phyloP scores from a whole-genome alignment of 441 rosid species.

The Lagerstroemia fauriei region DNA sequence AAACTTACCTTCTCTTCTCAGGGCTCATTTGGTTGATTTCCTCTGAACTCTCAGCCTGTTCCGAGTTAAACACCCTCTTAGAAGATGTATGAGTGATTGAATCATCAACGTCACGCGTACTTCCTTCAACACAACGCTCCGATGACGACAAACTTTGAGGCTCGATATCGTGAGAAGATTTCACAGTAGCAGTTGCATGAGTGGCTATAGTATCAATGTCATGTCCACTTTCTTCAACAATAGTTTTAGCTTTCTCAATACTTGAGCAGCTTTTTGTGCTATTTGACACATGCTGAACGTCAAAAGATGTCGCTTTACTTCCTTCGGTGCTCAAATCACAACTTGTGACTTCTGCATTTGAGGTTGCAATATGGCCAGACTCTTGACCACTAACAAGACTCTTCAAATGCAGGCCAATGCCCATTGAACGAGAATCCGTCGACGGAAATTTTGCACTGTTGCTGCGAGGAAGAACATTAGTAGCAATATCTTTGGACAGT shows the following conservation, averaged over 20 bases:
- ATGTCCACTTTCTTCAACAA: constrained; percentile 30
- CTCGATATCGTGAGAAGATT: constrained; percentile 31
- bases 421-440: constrained; percentile 44
- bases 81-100: constrained; percentile 18
- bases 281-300: constrained; percentile 23
- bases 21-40: constrained; percentile 42
- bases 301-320: constrained; percentile 18
- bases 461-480: constrained; percentile 22
- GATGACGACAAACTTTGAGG: constrained; percentile 22
- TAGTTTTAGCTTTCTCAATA: constrained; percentile 31
- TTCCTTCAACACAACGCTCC: constrained; percentile 29
- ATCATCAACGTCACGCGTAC: background rate
- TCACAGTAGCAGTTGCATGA: constrained; percentile 37
- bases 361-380: constrained; percentile 28
- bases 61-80: constrained; percentile 39
- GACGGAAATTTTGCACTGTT: constrained; percentile 32
- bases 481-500: constrained; percentile 19
- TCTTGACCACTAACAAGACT: constrained; percentile 42
- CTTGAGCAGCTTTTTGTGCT: constrained; percentile 23
- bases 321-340: constrained; percentile 10
- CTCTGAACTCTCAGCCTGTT: constrained; percentile 41
- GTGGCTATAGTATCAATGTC: constrained; percentile 35
- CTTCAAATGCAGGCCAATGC: constrained; percentile 66
- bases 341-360: constrained; percentile 26
- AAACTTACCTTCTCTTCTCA: constrained; percentile 52